Evolutionary conservation across 768 basidiomycete genomes (phyloP).

Genomic region (Auriscalpium vulgare): DNA sequence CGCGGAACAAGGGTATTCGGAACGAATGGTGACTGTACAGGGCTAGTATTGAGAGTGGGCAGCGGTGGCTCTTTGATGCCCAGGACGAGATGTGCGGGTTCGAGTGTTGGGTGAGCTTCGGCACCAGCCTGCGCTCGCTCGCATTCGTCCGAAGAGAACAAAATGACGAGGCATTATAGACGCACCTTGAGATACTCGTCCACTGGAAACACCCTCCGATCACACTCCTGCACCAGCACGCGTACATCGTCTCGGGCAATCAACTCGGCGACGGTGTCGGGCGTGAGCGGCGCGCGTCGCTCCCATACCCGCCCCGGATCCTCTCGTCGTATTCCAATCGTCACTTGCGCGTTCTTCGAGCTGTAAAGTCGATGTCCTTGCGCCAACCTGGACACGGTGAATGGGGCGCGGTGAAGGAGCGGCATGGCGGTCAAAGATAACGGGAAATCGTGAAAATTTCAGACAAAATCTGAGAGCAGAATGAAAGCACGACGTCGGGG

Average conservation of each 20-base stretch:
- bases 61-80: constrained; percentile 89
- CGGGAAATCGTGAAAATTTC: not conserved
- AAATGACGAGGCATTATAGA: constrained; percentile 5
- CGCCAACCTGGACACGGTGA: not conserved
- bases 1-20: constrained; percentile 30
- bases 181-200: constrained; percentile 60
- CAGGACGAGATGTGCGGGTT: constrained; percentile 63
- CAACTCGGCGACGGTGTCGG: constrained; percentile 58
- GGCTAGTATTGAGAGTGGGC: constrained; percentile 43
- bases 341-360: constrained; percentile 16
- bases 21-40: constrained; percentile 24
- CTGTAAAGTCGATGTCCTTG: not conserved
- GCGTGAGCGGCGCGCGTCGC: constrained; percentile 75
- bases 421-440: not conserved
- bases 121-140: constrained; percentile 63
- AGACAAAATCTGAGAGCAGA: too few relatives aligned
- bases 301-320: constrained; percentile 83
- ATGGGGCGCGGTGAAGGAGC: constrained; percentile 9
- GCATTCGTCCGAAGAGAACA: not conserved
- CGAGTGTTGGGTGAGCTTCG: constrained; percentile 44
- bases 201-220: constrained; percentile 62
- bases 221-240: constrained; percentile 72
- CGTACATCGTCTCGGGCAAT: constrained; percentile 45
- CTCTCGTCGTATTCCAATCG: constrained; percentile 63
- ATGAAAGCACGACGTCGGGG: too few relatives aligned